Percentiles rank a stretch among this genome's conserved stretches.
phyloP scores from a whole-genome alignment of 331 rosid species.

The Rosa hybrid region DNA sequence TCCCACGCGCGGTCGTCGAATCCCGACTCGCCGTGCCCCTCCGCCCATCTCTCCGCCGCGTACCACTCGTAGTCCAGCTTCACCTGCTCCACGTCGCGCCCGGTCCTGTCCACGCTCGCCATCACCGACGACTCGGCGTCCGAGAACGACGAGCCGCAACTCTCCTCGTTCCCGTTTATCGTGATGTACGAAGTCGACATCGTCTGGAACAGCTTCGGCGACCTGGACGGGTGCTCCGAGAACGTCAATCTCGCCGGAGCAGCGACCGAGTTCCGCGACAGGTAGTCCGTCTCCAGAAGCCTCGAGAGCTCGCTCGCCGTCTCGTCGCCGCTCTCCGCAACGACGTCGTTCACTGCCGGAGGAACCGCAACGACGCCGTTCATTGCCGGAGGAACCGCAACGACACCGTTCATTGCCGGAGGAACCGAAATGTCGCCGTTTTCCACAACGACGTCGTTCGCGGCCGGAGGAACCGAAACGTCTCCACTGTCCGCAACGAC shows the following conservation, averaged over 20 bases:
- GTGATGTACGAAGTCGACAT: slow-evolving; percentile 66
- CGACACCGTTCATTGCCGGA: neutral
- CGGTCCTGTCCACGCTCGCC: slow-evolving; percentile 52
- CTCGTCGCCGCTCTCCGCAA: neutral
- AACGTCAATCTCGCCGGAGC: slow-evolving; percentile 38
- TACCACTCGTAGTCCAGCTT: neutral
- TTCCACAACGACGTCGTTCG: neutral
- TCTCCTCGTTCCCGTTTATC: slow-evolving; percentile 78
- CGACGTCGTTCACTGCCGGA: neutral
- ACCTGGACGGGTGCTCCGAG: slow-evolving; percentile 50
- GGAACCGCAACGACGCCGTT: neutral
- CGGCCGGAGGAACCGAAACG: neutral
- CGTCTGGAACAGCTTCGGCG: slow-evolving; percentile 46
- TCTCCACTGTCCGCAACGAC: slow-evolving; percentile 3
- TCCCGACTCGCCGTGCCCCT: neutral
- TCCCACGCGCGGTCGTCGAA: slow-evolving; percentile 26
- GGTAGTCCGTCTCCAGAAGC: slow-evolving; percentile 32
- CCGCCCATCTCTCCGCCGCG: slow-evolving; percentile 4
- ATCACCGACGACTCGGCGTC: slow-evolving; percentile 62
- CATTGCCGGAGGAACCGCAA: neutral
- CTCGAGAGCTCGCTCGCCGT: neutral
- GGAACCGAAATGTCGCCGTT: neutral
- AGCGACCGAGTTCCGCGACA: neutral
- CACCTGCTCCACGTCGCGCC: neutral
- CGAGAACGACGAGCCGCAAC: slow-evolving; percentile 82